Conservation (phyloP, 768 basidiomycete genomes). For the Lentinula boryana region DNA sequence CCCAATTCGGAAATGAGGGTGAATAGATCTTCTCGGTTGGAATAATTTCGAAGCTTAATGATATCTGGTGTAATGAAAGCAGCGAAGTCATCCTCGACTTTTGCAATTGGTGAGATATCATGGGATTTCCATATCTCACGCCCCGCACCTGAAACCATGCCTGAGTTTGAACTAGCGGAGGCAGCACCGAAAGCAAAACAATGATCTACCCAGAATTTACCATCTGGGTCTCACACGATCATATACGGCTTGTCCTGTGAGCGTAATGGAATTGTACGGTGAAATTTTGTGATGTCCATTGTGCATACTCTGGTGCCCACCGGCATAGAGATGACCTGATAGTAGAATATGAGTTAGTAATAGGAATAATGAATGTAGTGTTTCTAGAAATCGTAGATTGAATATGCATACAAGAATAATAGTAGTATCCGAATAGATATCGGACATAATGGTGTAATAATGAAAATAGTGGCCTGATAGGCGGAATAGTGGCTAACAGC, state of each 20-base stretch:
- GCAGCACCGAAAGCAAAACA: slow-evolving; percentile 18
- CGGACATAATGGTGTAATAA: too few relatives aligned
- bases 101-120: slow-evolving; percentile 12
- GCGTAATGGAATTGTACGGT: slow-evolving; percentile 19
- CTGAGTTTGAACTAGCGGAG: slow-evolving; percentile 13
- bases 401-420: too few relatives aligned
- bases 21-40: background rate
- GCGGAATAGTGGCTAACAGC: too few relatives aligned
- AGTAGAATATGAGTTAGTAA: background rate
- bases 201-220: background rate
- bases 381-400: too few relatives aligned
- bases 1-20: background rate
- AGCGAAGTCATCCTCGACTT: slow-evolving; percentile 14
- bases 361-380: too few relatives aligned
- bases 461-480: too few relatives aligned
- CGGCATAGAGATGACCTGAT: slow-evolving; percentile 19
- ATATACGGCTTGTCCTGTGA: slow-evolving; percentile 19
- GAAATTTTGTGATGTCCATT: slow-evolving; percentile 23
- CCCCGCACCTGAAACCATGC: slow-evolving; percentile 19
- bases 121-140: slow-evolving; percentile 17
- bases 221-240: slow-evolving; percentile 6
- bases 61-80: background rate
- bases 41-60: too few relatives aligned
- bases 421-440: too few relatives aligned
- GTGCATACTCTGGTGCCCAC: slow-evolving; percentile 20